These are phyloP conservation scores for Elsinoe arachidis DNA, from an alignment of 2,329 filamentous ascomycete species.

Conservation along the genomic window DNA sequence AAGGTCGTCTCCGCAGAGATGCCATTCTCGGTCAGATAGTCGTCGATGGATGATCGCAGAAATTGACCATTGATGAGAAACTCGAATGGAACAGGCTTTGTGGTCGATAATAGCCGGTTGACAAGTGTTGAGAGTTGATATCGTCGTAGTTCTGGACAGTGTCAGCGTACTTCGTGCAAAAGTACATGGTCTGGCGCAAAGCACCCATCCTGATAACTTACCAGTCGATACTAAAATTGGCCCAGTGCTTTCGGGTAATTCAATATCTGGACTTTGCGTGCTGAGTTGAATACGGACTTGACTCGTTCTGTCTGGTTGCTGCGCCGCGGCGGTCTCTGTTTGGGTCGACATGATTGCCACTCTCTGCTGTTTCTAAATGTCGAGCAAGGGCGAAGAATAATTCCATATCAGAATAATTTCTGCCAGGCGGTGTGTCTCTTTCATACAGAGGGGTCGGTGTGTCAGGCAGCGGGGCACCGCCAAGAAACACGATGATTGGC, in stretches of 20 bases:
- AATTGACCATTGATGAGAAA: conserved; percentile 94
- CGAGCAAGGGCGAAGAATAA: background rate
- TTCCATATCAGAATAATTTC: background rate
- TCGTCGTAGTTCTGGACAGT: conserved; percentile 41
- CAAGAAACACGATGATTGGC: background rate
- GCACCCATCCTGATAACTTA: conserved; percentile 25
- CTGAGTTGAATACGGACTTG: conserved; percentile 49
- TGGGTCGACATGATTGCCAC: background rate
- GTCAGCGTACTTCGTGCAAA: background rate
- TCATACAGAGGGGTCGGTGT: background rate
- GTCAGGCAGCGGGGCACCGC: background rate
- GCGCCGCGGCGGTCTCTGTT: background rate
- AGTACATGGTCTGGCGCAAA: conserved; percentile 2
- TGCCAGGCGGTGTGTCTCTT: conserved; percentile 6
- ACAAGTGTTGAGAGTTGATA: conserved; percentile 55
- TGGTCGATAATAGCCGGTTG: conserved; percentile 50
- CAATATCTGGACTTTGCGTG: conserved; percentile 45
- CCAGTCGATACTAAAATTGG: conserved; percentile 51
- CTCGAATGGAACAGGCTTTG: conserved; percentile 71
- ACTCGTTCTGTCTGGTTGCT: conserved; percentile 16
- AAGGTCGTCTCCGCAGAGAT: conserved; percentile 83
- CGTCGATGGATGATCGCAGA: conserved; percentile 78
- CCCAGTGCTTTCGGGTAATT: conserved; percentile 45
- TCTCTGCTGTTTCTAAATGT: background rate
- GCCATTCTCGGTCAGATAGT: conserved; percentile 78